phyloP scores from a whole-genome alignment of 352 stramenopile species.

The Phytopythium cucurbitacearum region DNA sequence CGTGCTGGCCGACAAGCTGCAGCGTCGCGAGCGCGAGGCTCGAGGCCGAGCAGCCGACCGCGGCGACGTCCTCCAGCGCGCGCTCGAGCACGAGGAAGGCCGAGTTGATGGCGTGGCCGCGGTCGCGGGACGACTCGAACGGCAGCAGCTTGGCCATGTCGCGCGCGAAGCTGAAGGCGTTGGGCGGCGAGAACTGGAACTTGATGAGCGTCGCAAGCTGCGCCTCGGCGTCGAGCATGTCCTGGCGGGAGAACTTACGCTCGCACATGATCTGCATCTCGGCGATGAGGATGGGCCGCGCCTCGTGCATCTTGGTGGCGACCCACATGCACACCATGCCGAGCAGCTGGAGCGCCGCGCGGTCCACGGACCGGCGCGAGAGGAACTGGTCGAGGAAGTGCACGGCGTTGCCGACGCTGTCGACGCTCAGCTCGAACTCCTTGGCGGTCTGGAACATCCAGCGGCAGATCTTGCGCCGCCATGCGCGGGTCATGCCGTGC shows the following conservation, averaged over 20 bases:
- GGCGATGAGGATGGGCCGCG: constrained; percentile 60
- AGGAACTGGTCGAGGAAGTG: constrained; percentile 77
- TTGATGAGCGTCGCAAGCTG: constrained; percentile 47
- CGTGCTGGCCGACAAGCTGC: constrained; percentile 34
- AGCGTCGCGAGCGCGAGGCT: constrained; percentile 41
- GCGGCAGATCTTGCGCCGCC: constrained; percentile 65
- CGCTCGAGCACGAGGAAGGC: constrained; percentile 38
- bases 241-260: constrained; percentile 54
- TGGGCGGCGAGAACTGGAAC: constrained; percentile 69
- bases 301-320: constrained; percentile 72
- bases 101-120: constrained; percentile 19
- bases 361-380: constrained; percentile 62
- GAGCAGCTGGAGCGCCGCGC: constrained; percentile 62
- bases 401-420: constrained; percentile 54
- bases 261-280: constrained; percentile 76
- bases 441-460: constrained; percentile 81
- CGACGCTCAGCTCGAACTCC: constrained; percentile 64
- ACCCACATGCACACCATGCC: constrained; percentile 74
- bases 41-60: constrained; percentile 29
- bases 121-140: constrained; percentile 12
- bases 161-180: constrained; percentile 56
- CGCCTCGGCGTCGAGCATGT: constrained; percentile 58
- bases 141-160: constrained; percentile 50
- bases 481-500: constrained; percentile 58
- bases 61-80: constrained; percentile 26